Base-by-base conservation (phyloP, 2,329 filamentous ascomycete genomes). In the Claviceps monticola region DNA sequence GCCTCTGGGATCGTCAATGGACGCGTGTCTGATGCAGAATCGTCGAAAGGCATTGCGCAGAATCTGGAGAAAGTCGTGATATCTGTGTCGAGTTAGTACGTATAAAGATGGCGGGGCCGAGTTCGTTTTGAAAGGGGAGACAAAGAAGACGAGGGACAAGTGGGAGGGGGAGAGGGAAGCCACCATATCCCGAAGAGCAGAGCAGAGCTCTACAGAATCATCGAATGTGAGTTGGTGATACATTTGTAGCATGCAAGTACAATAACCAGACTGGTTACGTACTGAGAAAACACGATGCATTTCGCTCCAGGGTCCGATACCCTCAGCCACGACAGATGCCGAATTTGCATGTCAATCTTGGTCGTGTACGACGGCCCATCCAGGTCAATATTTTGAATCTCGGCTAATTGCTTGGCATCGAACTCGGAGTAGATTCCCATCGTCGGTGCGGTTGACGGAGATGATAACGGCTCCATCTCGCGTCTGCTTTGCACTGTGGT, bases 211-310 rank as follows among this genome's bases (percentile, higher is more conserved):
- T 11, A 34, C 8, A 34, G 11, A 34, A 11, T 34, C 9, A 34
- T 34, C 29, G 29, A 34, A 11, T 34, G 9, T 9, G 9, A 11
- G 29, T 34, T 34, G 29, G 29, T 34, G 29, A 4, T 34, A 34
- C 29, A 11, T 34, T 4, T 34, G 9, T 11, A 3, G 29, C 29
- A 34, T 34, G 4, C 29, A 34, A 34, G 29, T 34, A 4, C 29
- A 11, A 34, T 34, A 34, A 34, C 11, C 4, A 38, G 17, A n/a
- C n/a, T 17, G 3, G 4, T 9, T 43, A 59, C 66, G 47, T 60
- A 78, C 68, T 97, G 91, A 1, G 88, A 94, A 66, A 95, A 98
- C n/a, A 97, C 77, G 63, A 98, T 86, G 0, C 87, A 86, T 64
- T 97, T 97, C 9, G 88, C 82, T 0, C 88, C 88, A 0, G 88